Percentiles rank a stretch among this genome's conserved stretches.
phyloP scores from a whole-genome alignment of 2,329 filamentous ascomycete genomes.

The Clonostachys chloroleuca region DNA sequence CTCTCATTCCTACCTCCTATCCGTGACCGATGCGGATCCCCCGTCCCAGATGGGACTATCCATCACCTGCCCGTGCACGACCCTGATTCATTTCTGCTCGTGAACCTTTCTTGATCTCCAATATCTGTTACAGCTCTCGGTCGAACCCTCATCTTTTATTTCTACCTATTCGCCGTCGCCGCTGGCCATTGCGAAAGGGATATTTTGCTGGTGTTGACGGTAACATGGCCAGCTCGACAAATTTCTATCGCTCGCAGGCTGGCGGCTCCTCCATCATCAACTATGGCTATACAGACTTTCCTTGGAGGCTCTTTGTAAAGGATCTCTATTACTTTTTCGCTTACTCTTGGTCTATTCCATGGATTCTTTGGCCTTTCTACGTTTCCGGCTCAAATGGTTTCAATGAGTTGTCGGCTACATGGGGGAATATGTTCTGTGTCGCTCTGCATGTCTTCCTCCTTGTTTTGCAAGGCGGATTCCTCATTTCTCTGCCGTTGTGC shows the following conservation, averaged over 20 bases:
- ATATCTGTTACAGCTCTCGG: no score
- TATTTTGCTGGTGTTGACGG: not conserved
- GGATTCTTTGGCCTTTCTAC: conserved; percentile 53
- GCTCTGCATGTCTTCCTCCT: conserved; percentile 53
- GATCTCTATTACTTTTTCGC: conserved; percentile 52
- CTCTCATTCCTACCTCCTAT: no score
- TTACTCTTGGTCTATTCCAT: conserved; percentile 52
- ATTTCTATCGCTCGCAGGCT: conserved; percentile 55
- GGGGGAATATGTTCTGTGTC: conserved; percentile 52
- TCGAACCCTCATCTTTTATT: no score
- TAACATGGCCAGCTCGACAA: conserved; percentile 27
- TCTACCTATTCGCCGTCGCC: not conserved
- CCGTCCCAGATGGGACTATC: no score
- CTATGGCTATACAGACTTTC: conserved; percentile 56
- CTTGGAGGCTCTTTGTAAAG: conserved; percentile 42
- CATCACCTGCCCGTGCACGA: no score
- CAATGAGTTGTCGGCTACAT: conserved; percentile 60
- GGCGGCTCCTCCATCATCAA: conserved; percentile 53
- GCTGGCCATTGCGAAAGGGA: not conserved
- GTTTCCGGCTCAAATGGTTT: conserved; percentile 47
- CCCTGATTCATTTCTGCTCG: no score
- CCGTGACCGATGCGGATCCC: no score
- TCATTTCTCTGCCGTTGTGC: conserved; percentile 51
- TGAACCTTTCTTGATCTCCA: no score
- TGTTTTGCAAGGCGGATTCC: conserved; percentile 54